Evolutionary conservation across 139 green algal species (phyloP).

Genomic region (Ettlia oleoabundans): DNA sequence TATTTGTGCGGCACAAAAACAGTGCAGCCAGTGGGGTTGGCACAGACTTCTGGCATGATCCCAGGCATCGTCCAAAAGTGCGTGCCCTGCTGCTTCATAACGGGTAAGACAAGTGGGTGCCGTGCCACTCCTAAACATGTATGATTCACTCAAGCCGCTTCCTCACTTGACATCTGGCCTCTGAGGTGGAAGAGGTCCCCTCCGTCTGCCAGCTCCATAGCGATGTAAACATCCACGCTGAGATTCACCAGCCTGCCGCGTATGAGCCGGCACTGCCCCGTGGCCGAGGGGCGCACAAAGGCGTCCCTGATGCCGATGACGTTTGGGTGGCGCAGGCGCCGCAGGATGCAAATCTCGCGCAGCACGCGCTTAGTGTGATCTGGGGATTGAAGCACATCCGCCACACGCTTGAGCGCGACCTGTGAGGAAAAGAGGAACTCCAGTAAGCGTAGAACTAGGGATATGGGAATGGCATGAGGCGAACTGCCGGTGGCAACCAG

Average conservation of each 20-base stretch:
- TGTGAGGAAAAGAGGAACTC: too few species aligned
- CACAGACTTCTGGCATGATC: too few species aligned
- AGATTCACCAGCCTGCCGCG: slow-evolving; percentile 11
- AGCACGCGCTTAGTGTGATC: slow-evolving; percentile 87
- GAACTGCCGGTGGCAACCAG: too few species aligned
- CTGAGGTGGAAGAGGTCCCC: slow-evolving; percentile 70
- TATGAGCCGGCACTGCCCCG: slow-evolving; percentile 49
- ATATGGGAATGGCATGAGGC: too few species aligned
- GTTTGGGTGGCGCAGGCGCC: slow-evolving; percentile 84
- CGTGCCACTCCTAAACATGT: too few species aligned
- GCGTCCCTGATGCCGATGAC: slow-evolving; percentile 78
- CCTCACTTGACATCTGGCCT: slow-evolving; percentile 47
- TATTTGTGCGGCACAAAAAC: too few species aligned
- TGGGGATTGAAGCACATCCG: slow-evolving; percentile 76
- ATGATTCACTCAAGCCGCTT: not conserved
- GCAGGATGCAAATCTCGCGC: slow-evolving; percentile 91
- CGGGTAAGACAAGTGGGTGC: too few species aligned
- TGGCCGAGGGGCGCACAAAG: slow-evolving; percentile 70
- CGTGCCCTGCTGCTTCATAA: too few species aligned
- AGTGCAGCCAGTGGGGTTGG: too few species aligned
- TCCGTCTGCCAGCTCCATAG: slow-evolving; percentile 75
- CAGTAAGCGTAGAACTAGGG: too few species aligned
- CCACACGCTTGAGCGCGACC: slow-evolving; percentile 87
- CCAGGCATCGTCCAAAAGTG: too few species aligned
- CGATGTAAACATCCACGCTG: slow-evolving; percentile 44